These are phyloP conservation scores for Phytophthora sp. DNA, from an alignment of 352 stramenopile species.

Conservation along the genomic window DNA sequence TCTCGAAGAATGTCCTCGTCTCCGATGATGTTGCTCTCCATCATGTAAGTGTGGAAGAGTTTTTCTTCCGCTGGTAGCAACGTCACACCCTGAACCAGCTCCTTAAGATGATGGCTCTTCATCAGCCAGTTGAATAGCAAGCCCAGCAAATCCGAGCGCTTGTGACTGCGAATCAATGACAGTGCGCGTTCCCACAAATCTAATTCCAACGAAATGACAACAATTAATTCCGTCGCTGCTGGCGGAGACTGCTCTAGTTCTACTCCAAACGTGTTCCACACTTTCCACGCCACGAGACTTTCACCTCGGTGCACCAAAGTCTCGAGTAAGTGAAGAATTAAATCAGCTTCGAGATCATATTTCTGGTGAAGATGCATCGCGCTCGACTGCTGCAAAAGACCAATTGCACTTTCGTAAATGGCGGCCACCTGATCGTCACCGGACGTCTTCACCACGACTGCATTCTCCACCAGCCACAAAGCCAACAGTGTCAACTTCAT, in stretches of 20 bases:
- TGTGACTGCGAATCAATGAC: constrained; percentile 63
- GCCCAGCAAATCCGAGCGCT: constrained; percentile 60
- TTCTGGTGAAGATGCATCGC: constrained; percentile 77
- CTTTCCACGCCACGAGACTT: constrained; percentile 81
- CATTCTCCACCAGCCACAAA: constrained; percentile 85
- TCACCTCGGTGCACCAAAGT: constrained; percentile 79
- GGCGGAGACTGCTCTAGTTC: constrained; percentile 53
- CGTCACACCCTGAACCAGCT: constrained; percentile 70
- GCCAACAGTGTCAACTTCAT: constrained; percentile 84
- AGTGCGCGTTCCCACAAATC: constrained; percentile 78
- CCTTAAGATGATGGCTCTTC: constrained; percentile 73
- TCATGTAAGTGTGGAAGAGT: constrained; percentile 77
- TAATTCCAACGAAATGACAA: constrained; percentile 82
- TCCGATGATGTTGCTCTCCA: constrained; percentile 53
- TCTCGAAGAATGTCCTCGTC: constrained; percentile 71
- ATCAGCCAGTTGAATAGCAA: constrained; percentile 80
- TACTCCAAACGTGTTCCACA: constrained; percentile 84
- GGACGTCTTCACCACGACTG: constrained; percentile 68
- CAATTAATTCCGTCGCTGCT: constrained; percentile 66
- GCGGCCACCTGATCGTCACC: constrained; percentile 63
- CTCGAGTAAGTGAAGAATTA: constrained; percentile 81
- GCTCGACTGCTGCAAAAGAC: constrained; percentile 70
- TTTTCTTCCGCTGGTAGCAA: constrained; percentile 59
- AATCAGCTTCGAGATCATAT: constrained; percentile 70
- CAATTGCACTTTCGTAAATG: constrained; percentile 71